Evolutionary conservation across 2,329 filamentous ascomycete species (phyloP).

Genomic region (Colletotrichum tropicicola): DNA sequence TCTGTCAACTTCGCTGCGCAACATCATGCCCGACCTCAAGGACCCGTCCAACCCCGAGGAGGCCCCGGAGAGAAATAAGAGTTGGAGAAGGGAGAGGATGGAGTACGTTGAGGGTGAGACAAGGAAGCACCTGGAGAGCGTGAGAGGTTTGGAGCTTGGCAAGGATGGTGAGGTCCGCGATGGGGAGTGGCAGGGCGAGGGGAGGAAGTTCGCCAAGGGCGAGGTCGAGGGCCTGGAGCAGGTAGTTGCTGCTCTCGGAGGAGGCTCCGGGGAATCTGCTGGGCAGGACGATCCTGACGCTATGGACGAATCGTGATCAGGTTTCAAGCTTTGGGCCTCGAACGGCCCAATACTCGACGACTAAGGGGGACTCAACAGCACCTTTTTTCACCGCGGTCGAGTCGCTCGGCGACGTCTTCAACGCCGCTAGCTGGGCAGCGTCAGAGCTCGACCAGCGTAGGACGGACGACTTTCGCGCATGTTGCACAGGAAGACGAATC

Average conservation of each 20-base stretch:
- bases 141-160: conserved; percentile 73
- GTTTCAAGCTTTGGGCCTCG: background rate
- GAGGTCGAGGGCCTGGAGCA: conserved; percentile 68
- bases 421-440: no score
- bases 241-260: conserved; percentile 55
- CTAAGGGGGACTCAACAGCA: no score
- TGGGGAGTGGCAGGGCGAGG: conserved; percentile 70
- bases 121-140: conserved; percentile 76
- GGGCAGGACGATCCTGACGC: conserved; percentile 14
- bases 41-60: conserved; percentile 33
- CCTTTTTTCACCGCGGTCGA: no score
- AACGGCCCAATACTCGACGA: background rate
- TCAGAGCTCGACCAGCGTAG: no score
- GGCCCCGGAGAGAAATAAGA: conserved; percentile 50
- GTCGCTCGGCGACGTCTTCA: no score
- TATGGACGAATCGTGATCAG: conserved; percentile 27
- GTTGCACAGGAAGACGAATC: no score
- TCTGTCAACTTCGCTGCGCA: conserved; percentile 67
- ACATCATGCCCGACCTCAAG: conserved; percentile 71
- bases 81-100: conserved; percentile 75
- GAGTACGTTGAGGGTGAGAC: conserved; percentile 87
- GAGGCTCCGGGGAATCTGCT: conserved; percentile 31
- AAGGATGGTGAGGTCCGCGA: conserved; percentile 69
- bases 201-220: conserved; percentile 55
- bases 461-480: no score